A percentile compares a stretch with the other conserved stretches of the same genome.
These are phyloP conservation scores for Mallotus repandus DNA, from an alignment of 441 rosid genomes.

Conservation along the genomic window DNA sequence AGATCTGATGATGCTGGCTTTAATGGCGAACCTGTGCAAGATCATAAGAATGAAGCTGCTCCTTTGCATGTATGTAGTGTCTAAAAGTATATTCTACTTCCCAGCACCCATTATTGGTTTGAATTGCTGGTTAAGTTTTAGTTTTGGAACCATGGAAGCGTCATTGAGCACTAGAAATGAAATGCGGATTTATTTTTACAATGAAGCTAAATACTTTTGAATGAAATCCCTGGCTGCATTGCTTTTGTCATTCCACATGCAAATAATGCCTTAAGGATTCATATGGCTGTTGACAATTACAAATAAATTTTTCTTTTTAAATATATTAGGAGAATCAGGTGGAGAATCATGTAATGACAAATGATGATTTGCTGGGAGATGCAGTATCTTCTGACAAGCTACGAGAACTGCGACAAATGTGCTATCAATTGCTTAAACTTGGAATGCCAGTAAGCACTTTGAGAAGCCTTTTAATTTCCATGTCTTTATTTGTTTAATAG, in stretches of 20 bases:
- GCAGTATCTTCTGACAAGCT: slow-evolving; percentile 72
- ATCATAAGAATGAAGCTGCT: slow-evolving; percentile 61
- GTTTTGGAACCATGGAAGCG: too few relatives aligned
- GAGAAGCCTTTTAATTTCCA: neutral
- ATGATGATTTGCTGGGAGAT: slow-evolving; percentile 90
- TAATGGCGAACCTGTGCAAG: slow-evolving; percentile 77
- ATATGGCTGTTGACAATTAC: slow-evolving; percentile 9
- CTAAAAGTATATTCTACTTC: slow-evolving; percentile 22
- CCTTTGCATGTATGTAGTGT: slow-evolving; percentile 50
- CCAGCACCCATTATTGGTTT: neutral
- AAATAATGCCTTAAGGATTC: slow-evolving; percentile 11
- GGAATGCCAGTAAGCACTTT: slow-evolving; percentile 48
- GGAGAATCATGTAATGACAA: slow-evolving; percentile 56
- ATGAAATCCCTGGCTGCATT: neutral
- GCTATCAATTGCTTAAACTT: slow-evolving; percentile 64
- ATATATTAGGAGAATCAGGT: slow-evolving; percentile 52
- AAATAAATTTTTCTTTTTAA: neutral
- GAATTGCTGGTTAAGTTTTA: neutral
- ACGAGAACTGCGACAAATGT: slow-evolving; percentile 50
- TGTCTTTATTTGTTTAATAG: neutral
- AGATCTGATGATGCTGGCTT: slow-evolving; percentile 70
- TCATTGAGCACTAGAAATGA: neutral
- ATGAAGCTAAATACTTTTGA: slow-evolving; percentile 9
- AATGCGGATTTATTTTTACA: slow-evolving; percentile 7
- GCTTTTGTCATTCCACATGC: slow-evolving; percentile 6